Base-by-base conservation (phyloP, 768 basidiomycete genomes). In the Tylopilus vinaceipallidus region DNA sequence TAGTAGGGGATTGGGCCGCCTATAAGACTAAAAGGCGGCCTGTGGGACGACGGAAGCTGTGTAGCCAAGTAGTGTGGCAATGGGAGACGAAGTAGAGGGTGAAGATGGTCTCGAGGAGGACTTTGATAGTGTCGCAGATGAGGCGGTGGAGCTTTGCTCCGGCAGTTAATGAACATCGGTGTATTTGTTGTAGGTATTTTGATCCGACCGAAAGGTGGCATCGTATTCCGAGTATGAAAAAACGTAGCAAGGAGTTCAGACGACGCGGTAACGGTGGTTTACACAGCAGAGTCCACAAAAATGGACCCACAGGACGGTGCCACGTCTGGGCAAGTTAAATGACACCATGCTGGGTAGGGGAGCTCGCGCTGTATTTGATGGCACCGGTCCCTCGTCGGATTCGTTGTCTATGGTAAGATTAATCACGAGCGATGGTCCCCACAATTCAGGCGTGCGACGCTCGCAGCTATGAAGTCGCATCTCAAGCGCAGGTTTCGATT, bases 391-490 rank as follows among this genome's bases (percentile, higher is more conserved):
- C 4, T 48, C 47, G 4, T 50, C 43, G 42, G 46, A 32, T 26
- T 50, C 36, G 39, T 16, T 45, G 29, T 53, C 49, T 47, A 42
- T 8, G 17, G 66, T 63, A 6, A 57, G 58, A 50, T 65, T 63
- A 24, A 68, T 60, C 13, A 50, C 49, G 20, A 23, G 14, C 8
- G 61, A 44, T 19, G 26, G 30, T 19, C 33, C 26, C 44, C n/a
- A 39, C 23, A 43, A 30, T 16, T 38, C 34, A 22, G 52, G 41
- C 9, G 33, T 43, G 45, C 24, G 47, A 39, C 44, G 47, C 33
- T 49, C 22, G 43, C 40, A 19, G n/a, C 56, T 58, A 17, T 29
- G 55, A 12, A 60, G 54, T 20, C 50, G 64, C 50, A 45, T 49
- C 40, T 45, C 32, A 6, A 58, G 59, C 19, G 63, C 43, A 50